These are phyloP conservation scores for Ustilago sp. DNA, from an alignment of 1,284 basidiomycete species.

Conservation along the genomic window DNA sequence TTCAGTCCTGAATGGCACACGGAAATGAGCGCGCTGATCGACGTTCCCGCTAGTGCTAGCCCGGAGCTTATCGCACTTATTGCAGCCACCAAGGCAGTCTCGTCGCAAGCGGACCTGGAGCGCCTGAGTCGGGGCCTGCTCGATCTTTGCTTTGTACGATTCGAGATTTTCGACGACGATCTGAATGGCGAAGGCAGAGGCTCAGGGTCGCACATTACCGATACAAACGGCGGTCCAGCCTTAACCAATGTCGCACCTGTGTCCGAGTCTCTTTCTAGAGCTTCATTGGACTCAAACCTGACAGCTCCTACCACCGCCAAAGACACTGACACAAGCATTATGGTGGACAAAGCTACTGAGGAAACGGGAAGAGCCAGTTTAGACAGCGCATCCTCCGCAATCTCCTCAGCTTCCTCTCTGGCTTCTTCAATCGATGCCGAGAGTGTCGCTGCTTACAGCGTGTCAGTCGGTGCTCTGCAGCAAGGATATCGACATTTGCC, in stretches of 20 bases:
- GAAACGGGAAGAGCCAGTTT: background rate
- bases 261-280: constrained; percentile 8
- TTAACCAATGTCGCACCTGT: constrained; percentile 3
- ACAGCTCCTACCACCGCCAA: background rate
- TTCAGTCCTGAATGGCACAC: constrained; percentile 66
- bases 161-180: constrained; percentile 64
- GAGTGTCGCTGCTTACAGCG: constrained; percentile 47
- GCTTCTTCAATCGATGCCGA: constrained; percentile 43
- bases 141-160: constrained; percentile 65
- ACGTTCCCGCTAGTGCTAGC: constrained; percentile 54
- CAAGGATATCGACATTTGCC: constrained; percentile 65
- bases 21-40: constrained; percentile 52
- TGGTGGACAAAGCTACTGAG: background rate
- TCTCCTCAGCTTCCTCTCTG: constrained; percentile 22
- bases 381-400: constrained; percentile 20
- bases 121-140: constrained; percentile 59
- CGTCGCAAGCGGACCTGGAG: constrained; percentile 14
- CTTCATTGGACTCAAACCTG: background rate
- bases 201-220: background rate
- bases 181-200: constrained; percentile 1
- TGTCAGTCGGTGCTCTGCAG: constrained; percentile 49
- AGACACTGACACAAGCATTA: background rate
- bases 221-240: background rate
- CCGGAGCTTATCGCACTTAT: constrained; percentile 27
- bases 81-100: constrained; percentile 19